Evolutionary conservation across 345 rosid genomes (phyloP).

Genomic region (Hibiscus mutabilis): DNA sequence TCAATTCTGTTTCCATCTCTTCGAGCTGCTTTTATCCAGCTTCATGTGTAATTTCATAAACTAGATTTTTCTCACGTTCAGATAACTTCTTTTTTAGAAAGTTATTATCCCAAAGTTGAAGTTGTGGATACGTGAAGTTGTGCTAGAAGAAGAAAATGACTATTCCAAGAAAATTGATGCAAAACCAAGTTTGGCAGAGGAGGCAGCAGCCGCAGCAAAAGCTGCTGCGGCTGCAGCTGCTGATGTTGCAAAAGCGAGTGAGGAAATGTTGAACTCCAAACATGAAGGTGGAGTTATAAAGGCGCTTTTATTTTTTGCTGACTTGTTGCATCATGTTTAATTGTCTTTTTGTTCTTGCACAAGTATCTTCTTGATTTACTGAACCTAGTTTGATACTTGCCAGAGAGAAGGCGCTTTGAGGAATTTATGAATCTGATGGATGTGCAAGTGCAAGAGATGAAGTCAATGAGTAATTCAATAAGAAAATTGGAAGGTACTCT

Average conservation of each 20-base stretch:
- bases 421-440: conserved; percentile 57
- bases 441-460: conserved; percentile 79
- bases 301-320: background rate
- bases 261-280: conserved; percentile 64
- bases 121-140: conserved; percentile 83
- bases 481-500: conserved; percentile 60
- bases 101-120: conserved; percentile 67
- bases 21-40: conserved; percentile 1
- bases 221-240: conserved; percentile 86
- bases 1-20: background rate
- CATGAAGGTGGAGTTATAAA: conserved; percentile 43
- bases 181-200: conserved; percentile 79
- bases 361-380: background rate
- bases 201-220: conserved; percentile 91
- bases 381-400: conserved; percentile 20
- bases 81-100: conserved; percentile 44
- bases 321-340: background rate
- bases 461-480: conserved; percentile 59
- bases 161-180: conserved; percentile 29
- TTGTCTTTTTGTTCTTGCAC: background rate
- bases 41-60: background rate
- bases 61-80: background rate
- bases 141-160: conserved; percentile 65
- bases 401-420: conserved; percentile 66
- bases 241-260: conserved; percentile 87